Percentiles rank a stretch among this genome's conserved stretches.
phyloP scores from a whole-genome alignment of 495 filamentous ascomycete genomes.

The Neurospora sublineolata region DNA sequence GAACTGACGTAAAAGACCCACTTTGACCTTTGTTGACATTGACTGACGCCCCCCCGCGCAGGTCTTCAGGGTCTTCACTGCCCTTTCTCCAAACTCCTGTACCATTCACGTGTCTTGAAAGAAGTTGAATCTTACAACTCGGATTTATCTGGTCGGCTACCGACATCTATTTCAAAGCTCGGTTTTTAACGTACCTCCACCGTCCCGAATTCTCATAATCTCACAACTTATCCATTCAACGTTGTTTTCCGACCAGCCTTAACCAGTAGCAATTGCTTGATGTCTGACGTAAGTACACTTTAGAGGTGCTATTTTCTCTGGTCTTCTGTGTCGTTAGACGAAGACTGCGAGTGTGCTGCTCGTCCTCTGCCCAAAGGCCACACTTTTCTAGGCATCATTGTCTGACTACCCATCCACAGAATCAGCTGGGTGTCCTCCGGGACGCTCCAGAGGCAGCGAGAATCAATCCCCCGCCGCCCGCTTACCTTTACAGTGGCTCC shows the following conservation, averaged over 20 bases:
- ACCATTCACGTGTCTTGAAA: background rate
- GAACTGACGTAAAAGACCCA: background rate
- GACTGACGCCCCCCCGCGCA: background rate
- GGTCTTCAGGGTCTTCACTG: background rate
- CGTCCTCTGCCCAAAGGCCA: background rate
- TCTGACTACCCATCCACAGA: background rate
- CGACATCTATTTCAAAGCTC: background rate
- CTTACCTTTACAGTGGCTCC: background rate
- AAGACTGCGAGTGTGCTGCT: background rate
- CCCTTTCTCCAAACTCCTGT: background rate
- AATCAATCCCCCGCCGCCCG: background rate
- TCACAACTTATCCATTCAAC: background rate
- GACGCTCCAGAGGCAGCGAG: background rate
- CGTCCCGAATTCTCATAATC: background rate
- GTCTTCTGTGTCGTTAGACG: background rate
- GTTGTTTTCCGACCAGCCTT: background rate
- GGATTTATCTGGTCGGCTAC: background rate
- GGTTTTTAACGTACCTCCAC: too few relatives aligned
- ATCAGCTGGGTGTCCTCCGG: background rate
- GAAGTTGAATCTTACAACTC: background rate
- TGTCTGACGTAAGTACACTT: background rate
- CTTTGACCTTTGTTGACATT: background rate
- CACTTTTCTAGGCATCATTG: background rate
- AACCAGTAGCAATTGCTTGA: background rate
- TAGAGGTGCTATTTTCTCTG: background rate